Evolutionary conservation across 441 rosid species (phyloP).

Genomic region (Bruguiera hainesii): DNA sequence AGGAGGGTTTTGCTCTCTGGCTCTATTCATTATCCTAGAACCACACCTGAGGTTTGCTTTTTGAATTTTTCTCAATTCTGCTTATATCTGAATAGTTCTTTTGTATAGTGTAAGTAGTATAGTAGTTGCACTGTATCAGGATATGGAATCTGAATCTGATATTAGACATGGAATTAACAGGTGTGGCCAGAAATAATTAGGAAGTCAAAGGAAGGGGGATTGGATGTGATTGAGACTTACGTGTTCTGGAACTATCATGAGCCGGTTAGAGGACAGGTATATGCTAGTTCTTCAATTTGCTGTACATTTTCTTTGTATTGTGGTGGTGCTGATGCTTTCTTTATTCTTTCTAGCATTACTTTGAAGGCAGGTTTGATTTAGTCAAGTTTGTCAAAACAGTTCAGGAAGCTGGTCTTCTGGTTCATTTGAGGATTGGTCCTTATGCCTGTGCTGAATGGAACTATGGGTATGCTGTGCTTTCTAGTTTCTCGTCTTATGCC

Average conservation of each 20-base stretch:
- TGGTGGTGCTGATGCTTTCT: constrained; percentile 1
- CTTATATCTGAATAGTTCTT: neutral
- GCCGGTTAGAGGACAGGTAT: constrained; percentile 64
- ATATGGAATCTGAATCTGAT: neutral
- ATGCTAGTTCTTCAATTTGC: constrained; percentile 4
- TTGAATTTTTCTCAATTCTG: neutral
- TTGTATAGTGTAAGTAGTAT: constrained; percentile 1
- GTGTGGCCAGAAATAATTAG: constrained; percentile 64
- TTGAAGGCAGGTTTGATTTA: constrained; percentile 67
- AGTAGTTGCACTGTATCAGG: constrained; percentile 1
- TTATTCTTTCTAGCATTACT: constrained; percentile 39
- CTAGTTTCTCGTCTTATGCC: neutral
- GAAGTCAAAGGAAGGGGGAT: constrained; percentile 64
- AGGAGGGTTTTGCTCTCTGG: constrained; percentile 64
- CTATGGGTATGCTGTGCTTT: constrained; percentile 42
- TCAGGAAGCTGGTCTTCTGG: constrained; percentile 60
- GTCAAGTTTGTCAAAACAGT: constrained; percentile 55
- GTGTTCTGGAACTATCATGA: constrained; percentile 75
- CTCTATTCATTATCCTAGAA: constrained; percentile 59
- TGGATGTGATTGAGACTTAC: constrained; percentile 65
- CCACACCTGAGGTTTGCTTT: constrained; percentile 48
- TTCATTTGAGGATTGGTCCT: constrained; percentile 70
- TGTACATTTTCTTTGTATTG: neutral
- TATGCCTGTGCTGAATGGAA: constrained; percentile 82
- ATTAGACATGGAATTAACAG: constrained; percentile 28